Conservation (phyloP, 306 rosid genomes). For the Corylus heterophylla region DNA sequence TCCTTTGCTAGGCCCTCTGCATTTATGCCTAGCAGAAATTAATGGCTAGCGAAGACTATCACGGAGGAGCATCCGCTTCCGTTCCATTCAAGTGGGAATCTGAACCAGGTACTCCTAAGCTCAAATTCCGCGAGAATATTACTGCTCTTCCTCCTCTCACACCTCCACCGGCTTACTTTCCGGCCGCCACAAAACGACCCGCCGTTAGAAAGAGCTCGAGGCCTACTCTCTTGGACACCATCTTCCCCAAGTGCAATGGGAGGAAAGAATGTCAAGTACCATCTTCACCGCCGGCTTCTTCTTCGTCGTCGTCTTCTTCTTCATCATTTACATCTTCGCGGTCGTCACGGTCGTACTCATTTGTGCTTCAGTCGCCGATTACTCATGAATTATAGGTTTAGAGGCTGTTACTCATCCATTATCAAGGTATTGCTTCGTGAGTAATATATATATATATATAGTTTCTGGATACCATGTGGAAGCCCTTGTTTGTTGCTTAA, state of each 20-base stretch:
- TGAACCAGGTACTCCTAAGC: constrained; percentile 29
- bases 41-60: constrained; percentile 30
- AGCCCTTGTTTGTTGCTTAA: neutral
- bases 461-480: neutral
- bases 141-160: constrained; percentile 11
- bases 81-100: constrained; percentile 43
- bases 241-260: constrained; percentile 43
- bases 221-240: constrained; percentile 27
- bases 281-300: constrained; percentile 13
- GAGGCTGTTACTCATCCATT: constrained; percentile 52
- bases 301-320: constrained; percentile 31
- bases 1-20: no score
- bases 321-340: constrained; percentile 31
- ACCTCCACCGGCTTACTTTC: constrained; percentile 45
- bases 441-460: constrained; percentile 9
- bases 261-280: constrained; percentile 9
- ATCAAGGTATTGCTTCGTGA: constrained; percentile 49
- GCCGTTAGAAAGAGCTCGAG: constrained; percentile 25
- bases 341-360: constrained; percentile 21
- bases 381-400: neutral
- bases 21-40: no score
- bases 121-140: neutral
- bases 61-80: constrained; percentile 29
- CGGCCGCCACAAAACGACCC: constrained; percentile 29
- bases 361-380: constrained; percentile 16